Evolutionary conservation across 768 basidiomycete genomes (phyloP), one percentile per base, ranked within the genome.

Genomic region (Russula ochroleuca): DNA sequence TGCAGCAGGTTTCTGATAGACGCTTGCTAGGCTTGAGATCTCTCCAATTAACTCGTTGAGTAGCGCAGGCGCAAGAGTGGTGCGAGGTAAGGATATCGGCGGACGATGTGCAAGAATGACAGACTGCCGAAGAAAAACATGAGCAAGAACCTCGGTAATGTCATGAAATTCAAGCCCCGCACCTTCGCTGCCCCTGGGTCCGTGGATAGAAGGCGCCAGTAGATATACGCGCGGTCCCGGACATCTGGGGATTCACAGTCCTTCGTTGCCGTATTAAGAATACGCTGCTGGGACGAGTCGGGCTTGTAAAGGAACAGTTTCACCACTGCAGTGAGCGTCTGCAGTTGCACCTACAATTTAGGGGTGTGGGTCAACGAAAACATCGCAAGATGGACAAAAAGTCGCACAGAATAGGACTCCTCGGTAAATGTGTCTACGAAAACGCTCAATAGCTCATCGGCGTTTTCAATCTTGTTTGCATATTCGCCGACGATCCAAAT

Each of bases 401-500:
- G 6, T 75, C 85, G 61, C 68, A 94, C 94, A 56, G 90, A 86
- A 72, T 95, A 93, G 8, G 91, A 87, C 75, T 99, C 96, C 71
- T 98, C 97, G 33, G 83, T 87, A 77, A 98, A 98, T 2, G 87
- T 81, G 61, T 96, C 92, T 25, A 99, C 88, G 73, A 97, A 98
- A 54, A 89, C 87, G 15, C 85, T 82, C 68, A 99, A 78, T 28
- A 99, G 80, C 70, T 98, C 95, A 72, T 92, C 93, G 2, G 96
- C 94, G 67, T 99, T 99, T 37, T 66, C 65, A 11, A 98, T 98
- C 78, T 94, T 96, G 74, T 90, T 89, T 3, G 96, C 94, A 70
- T 99, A 98, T 77, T 98, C 95, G 61, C 96, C 96, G 68, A 99
- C 94, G 70, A 99, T 98, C 96, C 96, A 99, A 73, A 99, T 98